Evolutionary conservation across 2,329 filamentous ascomycete genomes (phyloP), one percentile per base, ranked within the genome.

Genomic region (Cladophialophora carrionii): DNA sequence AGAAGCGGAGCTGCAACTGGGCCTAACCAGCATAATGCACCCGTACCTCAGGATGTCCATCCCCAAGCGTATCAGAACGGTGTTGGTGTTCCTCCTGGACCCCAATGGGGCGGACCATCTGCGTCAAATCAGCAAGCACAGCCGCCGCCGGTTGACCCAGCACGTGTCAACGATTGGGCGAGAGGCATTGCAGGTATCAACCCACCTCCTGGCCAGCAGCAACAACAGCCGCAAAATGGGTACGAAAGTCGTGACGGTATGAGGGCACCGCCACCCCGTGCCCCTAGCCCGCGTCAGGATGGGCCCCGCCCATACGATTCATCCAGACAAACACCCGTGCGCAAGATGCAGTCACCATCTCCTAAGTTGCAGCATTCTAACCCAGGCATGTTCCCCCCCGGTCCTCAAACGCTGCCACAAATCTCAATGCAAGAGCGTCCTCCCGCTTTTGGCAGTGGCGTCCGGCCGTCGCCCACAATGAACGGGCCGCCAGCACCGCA

Each of bases 31-130:
- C 88, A 84, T 71, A 88, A 84, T 71, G 91, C 89, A 58, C 93
- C 94, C n/a, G 87, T 95, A 72, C 94, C 95, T 7, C 94, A 96
- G 74, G 95, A 99, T 77, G 92, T 98, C 24, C 93, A 98, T 76
- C 94, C 94, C 57, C 92, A 96, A 74, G 91, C 93, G 6, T 98
- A 98, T 74, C 92, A 96, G 77, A 86, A 88, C 55, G 90, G 90
- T 49, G 89, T 95, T 61, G 90, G 90, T 70, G 91, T 90, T 10
- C 92, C 92, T 64, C 91, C 91, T 59, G 90, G 89, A 58, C 93
- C 92, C 69, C 90, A 96, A 76, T 98, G 94, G 94, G 91, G 90
- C 68, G 90, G 88, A 64, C 90, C 92, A 56, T 86, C 88, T 67
- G 76, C 77, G 17, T 62, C 64, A 73, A 75, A 56, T 17, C 70